Conservation (phyloP, 2,329 filamentous ascomycete species). For the Ceratocystis cacaofunesta region DNA sequence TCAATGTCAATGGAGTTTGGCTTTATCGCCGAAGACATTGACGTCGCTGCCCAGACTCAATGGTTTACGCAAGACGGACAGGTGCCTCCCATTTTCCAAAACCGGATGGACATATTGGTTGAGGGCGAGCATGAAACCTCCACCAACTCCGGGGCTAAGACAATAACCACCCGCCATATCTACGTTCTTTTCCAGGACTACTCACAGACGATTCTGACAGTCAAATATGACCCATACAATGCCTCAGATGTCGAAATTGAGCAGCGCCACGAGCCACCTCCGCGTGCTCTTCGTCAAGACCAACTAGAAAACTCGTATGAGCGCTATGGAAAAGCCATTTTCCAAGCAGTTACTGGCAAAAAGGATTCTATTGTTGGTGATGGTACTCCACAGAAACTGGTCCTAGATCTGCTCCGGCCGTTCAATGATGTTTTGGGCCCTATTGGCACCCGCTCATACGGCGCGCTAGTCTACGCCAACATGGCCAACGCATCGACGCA, state of each 20-base stretch:
- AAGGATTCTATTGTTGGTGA: conserved; percentile 74
- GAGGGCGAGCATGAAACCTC: conserved; percentile 68
- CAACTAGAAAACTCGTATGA: conserved; percentile 79
- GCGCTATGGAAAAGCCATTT: conserved; percentile 64
- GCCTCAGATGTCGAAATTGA: conserved; percentile 59
- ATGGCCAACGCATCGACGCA: conserved; percentile 84
- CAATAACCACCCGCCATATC: conserved; percentile 60
- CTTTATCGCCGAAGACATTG: conserved; percentile 76
- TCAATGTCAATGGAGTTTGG: conserved; percentile 56
- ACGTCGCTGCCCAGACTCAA: conserved; percentile 54
- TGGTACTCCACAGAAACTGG: conserved; percentile 60
- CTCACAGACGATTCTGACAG: conserved; percentile 79
- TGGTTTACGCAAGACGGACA: conserved; percentile 82
- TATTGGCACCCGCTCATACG: conserved; percentile 78
- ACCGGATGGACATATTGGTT: conserved; percentile 65
- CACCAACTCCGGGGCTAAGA: conserved; percentile 53
- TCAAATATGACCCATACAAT: conserved; percentile 62
- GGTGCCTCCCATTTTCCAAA: conserved; percentile 68
- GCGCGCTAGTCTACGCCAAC: conserved; percentile 85
- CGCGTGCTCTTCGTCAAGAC: conserved; percentile 70
- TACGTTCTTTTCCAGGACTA: conserved; percentile 92
- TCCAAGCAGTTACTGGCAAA: conserved; percentile 51
- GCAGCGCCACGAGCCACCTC: conserved; percentile 75
- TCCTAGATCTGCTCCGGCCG: conserved; percentile 65
- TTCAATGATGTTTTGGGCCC: conserved; percentile 62